Evolutionary conservation across 495 filamentous ascomycete species (phyloP).

Genomic region (Penicillium arizonense): DNA sequence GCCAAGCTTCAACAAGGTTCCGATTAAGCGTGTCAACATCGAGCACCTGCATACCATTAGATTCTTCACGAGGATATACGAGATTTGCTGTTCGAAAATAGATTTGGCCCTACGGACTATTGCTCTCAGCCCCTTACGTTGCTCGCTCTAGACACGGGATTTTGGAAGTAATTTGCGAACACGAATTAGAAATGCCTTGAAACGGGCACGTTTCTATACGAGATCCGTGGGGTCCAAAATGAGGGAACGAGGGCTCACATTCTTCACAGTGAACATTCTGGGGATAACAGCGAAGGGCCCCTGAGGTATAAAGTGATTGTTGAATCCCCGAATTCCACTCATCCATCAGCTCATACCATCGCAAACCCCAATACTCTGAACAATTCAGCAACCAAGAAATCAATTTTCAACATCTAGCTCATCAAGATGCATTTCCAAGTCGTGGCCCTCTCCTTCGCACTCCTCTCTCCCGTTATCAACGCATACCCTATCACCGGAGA

Average conservation of each 20-base stretch:
- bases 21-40: not conserved
- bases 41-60: not conserved
- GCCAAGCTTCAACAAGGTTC: slow-evolving; percentile 2
- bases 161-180: not conserved
- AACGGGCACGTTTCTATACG: slow-evolving; percentile 1
- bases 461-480: slow-evolving; percentile 7
- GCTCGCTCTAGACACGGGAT: not conserved
- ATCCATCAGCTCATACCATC: not conserved
- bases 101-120: not conserved
- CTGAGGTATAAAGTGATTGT: not conserved
- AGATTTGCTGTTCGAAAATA: not conserved
- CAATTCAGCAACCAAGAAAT: not conserved
- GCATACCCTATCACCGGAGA: slow-evolving; percentile 11
- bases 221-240: slow-evolving; percentile 4
- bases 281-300: not conserved
- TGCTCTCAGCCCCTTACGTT: too few relatives aligned
- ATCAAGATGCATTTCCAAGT: slow-evolving; percentile 10
- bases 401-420: not conserved
- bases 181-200: not conserved
- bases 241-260: not conserved
- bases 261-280: not conserved
- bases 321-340: not conserved
- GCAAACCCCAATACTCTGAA: not conserved
- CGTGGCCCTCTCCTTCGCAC: slow-evolving; percentile 7
- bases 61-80: not conserved